Conservation (phyloP, 257 asterid species). For the Mentha longifolia region DNA sequence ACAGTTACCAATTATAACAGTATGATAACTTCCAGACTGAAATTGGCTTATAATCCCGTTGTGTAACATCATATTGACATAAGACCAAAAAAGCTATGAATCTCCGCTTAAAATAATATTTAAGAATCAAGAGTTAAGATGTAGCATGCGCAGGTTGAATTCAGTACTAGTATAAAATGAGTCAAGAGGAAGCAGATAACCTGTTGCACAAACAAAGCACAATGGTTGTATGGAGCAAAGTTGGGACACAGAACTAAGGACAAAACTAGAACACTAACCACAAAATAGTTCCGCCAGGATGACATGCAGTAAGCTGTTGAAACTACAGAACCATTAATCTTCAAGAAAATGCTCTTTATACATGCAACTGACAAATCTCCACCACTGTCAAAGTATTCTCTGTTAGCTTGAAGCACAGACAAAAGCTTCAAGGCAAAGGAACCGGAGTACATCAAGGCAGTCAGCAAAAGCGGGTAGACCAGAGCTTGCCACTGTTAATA, state of each 20-base stretch:
- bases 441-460: conserved; percentile 85
- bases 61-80: background rate
- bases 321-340: conserved; percentile 42
- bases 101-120: background rate
- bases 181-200: conserved; percentile 8
- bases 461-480: conserved; percentile 72
- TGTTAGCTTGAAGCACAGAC: conserved; percentile 42
- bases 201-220: background rate
- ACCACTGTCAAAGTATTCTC: conserved; percentile 45
- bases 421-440: conserved; percentile 59
- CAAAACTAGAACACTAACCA: conserved; percentile 64
- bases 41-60: conserved; percentile 4
- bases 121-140: background rate
- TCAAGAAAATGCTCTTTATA: conserved; percentile 40
- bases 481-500: conserved; percentile 96
- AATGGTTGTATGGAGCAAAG: conserved; percentile 1
- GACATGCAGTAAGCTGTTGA: conserved; percentile 52
- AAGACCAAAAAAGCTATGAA: conserved; percentile 3
- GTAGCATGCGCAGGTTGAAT: background rate
- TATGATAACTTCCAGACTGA: conserved; percentile 18
- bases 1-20: background rate
- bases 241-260: conserved; percentile 17
- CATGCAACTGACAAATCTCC: conserved; percentile 40
- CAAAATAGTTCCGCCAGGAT: conserved; percentile 90
- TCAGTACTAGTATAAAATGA: background rate